phyloP scores from a whole-genome alignment of 1,139 yeast species.

The Blastobotrys petasosporus region DNA sequence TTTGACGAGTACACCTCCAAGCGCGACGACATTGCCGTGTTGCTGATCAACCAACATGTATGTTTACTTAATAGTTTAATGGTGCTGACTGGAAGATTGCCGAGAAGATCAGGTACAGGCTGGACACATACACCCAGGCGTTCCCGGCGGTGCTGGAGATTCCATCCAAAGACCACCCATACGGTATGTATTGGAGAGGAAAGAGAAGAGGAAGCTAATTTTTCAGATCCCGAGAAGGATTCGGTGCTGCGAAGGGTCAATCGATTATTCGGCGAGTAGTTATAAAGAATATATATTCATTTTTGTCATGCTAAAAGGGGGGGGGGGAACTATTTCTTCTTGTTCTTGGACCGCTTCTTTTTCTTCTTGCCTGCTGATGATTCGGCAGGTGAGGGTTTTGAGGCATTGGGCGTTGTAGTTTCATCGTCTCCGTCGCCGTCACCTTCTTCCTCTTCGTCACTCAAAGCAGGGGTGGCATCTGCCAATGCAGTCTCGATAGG shows the following conservation, averaged over 20 bases:
- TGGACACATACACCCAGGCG: conserved; percentile 81
- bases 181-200: conserved; percentile 35
- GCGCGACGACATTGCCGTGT: conserved; percentile 87
- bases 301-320: conserved; percentile 2
- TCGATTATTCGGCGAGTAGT: conserved; percentile 83
- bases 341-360: conserved; percentile 33
- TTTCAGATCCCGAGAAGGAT: conserved; percentile 86
- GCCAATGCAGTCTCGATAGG: not conserved
- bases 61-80: conserved; percentile 10
- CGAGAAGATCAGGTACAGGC: conserved; percentile 74
- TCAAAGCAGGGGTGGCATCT: not conserved
- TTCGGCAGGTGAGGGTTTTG: conserved; percentile 4
- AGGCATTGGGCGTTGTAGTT: not conserved
- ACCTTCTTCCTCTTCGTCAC: not conserved
- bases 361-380: conserved; percentile 21
- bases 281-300: conserved; percentile 10
- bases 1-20: conserved; percentile 68
- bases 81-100: conserved; percentile 45
- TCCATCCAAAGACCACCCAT: conserved; percentile 98
- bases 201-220: conserved; percentile 1
- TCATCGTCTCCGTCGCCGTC: conserved; percentile 1
- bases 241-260: conserved; percentile 90
- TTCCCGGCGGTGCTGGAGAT: conserved; percentile 96
- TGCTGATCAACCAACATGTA: conserved; percentile 83
- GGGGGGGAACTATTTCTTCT: conserved; percentile 22